phyloP scores from a whole-genome alignment of 2,329 filamentous ascomycete species.

The Xylaria sp. region DNA sequence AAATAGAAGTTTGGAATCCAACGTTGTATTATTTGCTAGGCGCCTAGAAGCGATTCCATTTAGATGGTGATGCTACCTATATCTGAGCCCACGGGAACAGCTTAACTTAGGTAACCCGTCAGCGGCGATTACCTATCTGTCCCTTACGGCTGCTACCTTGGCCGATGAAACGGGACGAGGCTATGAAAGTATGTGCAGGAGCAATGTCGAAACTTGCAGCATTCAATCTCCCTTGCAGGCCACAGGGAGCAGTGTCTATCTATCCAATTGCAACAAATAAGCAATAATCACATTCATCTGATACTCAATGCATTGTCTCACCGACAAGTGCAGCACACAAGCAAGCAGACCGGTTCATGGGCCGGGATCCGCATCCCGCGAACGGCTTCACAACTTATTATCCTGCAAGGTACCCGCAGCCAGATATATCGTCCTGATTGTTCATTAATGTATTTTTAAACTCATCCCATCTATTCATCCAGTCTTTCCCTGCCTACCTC shows the following conservation, averaged over 20 bases:
- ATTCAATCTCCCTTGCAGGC: neutral
- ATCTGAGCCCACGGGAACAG: neutral
- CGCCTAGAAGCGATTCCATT: neutral
- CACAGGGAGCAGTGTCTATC: neutral
- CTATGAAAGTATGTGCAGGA: neutral
- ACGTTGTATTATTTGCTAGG: conserved; percentile 1
- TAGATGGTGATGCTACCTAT: neutral
- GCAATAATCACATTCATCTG: neutral
- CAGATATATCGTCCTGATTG: neutral
- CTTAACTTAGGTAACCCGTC: neutral
- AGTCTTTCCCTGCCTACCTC: neutral
- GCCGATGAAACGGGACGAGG: neutral
- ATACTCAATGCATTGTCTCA: neutral
- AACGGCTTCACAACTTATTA: conserved; percentile 8
- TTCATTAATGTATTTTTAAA: neutral
- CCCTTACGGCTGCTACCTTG: neutral
- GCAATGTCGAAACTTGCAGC: neutral
- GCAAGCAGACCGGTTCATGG: neutral
- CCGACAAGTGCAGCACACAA: neutral
- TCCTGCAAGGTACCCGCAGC: conserved; percentile 18
- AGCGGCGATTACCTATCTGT: neutral
- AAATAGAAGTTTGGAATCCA: neutral
- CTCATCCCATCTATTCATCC: neutral
- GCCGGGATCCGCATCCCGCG: conserved; percentile 1
- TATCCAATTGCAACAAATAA: neutral